Percentiles rank a stretch among this genome's conserved stretches.
Evolutionary conservation across 2,329 filamentous ascomycete species (phyloP).

Genomic region (Fusarium sp.): DNA sequence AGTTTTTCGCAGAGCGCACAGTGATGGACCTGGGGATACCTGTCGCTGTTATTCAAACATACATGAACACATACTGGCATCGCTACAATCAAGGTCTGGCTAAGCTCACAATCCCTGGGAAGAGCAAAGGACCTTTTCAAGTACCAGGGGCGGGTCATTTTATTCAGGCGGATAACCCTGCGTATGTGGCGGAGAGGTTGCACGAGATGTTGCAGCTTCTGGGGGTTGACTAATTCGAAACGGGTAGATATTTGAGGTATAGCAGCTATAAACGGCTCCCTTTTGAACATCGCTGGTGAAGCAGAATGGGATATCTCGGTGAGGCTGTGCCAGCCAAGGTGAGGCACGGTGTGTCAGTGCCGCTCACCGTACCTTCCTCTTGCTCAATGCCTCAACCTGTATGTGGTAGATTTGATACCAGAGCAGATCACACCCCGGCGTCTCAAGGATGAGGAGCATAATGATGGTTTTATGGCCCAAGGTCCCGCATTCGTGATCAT

Average conservation of each 20-base stretch:
- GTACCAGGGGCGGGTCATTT: conserved; percentile 34
- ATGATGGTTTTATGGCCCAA: too few relatives aligned
- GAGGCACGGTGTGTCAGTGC: neutral
- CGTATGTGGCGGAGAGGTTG: conserved; percentile 49
- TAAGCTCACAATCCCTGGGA: conserved; percentile 53
- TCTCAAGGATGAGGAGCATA: too few relatives aligned
- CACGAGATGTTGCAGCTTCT: conserved; percentile 14
- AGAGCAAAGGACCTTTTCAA: conserved; percentile 45
- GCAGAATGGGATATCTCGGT: neutral
- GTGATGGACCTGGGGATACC: conserved; percentile 8
- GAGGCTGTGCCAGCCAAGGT: neutral
- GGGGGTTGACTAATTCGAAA: neutral
- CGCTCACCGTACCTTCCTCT: neutral
- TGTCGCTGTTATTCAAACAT: conserved; percentile 55
- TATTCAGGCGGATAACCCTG: conserved; percentile 64
- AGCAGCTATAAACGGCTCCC: neutral
- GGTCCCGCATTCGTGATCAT: too few relatives aligned
- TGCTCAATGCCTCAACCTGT: neutral
- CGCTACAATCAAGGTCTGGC: conserved; percentile 63
- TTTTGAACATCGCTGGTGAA: neutral
- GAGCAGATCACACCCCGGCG: too few relatives aligned
- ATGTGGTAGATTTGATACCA: too few relatives aligned
- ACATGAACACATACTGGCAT: conserved; percentile 64
- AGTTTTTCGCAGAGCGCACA: conserved; percentile 21
- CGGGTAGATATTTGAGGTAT: neutral